Evolutionary conservation across 2,329 filamentous ascomycete species (phyloP).

Genomic region (Diaporthe longicolla): DNA sequence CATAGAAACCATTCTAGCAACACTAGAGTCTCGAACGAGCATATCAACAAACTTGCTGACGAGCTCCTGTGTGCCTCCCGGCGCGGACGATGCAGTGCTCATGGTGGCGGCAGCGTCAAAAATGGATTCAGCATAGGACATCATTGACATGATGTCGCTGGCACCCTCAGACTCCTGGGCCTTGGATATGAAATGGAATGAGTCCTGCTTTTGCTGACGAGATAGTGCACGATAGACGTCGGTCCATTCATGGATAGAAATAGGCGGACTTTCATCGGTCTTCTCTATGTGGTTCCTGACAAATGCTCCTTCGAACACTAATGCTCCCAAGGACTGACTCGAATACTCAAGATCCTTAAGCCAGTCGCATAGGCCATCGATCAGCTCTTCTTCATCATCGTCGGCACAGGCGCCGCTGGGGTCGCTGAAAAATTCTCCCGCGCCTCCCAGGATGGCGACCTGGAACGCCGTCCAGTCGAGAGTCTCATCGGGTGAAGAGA

Average conservation of each 20-base stretch:
- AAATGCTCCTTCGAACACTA: neutral
- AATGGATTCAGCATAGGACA: neutral
- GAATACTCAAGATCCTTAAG: neutral
- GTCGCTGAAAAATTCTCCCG: neutral
- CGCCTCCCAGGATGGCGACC: neutral
- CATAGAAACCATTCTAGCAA: neutral
- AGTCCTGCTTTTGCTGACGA: neutral
- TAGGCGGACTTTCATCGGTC: neutral
- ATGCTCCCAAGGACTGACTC: neutral
- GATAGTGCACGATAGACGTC: constrained; percentile 1
- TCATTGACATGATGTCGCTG: neutral
- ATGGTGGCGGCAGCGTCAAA: neutral
- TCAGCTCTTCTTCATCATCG: neutral
- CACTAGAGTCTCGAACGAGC: neutral
- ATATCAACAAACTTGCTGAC: constrained; percentile 1
- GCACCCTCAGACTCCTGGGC: neutral
- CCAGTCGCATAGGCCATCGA: neutral
- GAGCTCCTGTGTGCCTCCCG: neutral
- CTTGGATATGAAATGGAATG: neutral
- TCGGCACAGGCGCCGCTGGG: neutral
- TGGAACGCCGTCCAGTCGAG: neutral
- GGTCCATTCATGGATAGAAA: neutral
- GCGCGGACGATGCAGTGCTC: neutral
- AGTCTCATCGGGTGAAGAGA: neutral
- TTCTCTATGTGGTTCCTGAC: neutral